Base-by-base conservation (phyloP, 208 protist genomes). In the Crithidia thermophila region DNA sequence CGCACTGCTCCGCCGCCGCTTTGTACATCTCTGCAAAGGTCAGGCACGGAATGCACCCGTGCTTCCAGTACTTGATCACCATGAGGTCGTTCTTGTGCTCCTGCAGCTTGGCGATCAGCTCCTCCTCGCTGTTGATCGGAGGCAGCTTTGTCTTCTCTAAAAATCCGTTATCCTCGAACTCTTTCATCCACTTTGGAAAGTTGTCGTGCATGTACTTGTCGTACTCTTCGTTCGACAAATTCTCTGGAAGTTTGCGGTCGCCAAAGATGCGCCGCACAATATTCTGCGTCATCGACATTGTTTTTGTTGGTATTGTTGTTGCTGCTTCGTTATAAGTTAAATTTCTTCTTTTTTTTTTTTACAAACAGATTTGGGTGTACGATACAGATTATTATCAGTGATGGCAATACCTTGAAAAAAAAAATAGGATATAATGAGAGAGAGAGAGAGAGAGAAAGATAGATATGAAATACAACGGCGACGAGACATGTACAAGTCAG, bases 11-110 rank as follows among this genome's bases (percentile, higher is more conserved):
- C 11, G 85, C 64, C 27, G 79, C 88, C 49, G 81, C 77, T 73
- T 97, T 97, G 76, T 94, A 95, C 93, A 96, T 97, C 69, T 97
- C 91, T 2, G 93, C 89, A 25, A 95, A 85, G 2, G 89, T 83
- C 20, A 96, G 61, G 72, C 93, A 97, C 14, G 93, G 93, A 67
- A 97, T 90, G 72, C 93, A 97, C 36, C 90, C 84, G 52, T 94
- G 87, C 69, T 97, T 97, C 91, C 93, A 97, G 61, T 82, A 97
- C 63, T 97, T 97, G 58, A 97, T 82, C 39, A 97, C 90, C 75
- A 97, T 79, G 25, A 97, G 61, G 56, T 97, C 90, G 65, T 94
- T 61, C 58, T 87, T 84, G 77, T 97, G 90, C 73, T 95, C 73
- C 60, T 87, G 71, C 20, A 97, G 81, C 55, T 94, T 95, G n/a